Base-by-base conservation (phyloP, 345 rosid genomes). In the Orychophragmus violaceus region DNA sequence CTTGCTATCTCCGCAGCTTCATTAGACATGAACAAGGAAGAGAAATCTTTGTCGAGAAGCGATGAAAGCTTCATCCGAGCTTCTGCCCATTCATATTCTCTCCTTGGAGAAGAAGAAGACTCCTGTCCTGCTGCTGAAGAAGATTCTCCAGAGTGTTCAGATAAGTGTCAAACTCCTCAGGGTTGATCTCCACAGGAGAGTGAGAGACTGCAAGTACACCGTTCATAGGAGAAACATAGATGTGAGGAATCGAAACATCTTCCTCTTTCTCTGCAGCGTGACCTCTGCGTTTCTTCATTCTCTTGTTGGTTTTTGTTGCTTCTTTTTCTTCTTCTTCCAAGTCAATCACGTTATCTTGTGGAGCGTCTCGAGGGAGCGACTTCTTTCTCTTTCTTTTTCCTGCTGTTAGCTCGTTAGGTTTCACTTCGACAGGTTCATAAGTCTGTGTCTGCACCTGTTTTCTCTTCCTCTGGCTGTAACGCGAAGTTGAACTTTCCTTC, bases 101-200 rank as follows among this genome's bases (percentile, higher is more conserved):
- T 45, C 39, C 36, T 6, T 68, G 53, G 68, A 65, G 69, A 60
- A 27, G 70, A 35, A 58, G 70, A 56, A 48, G 49, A 5, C 28
- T 65, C 54, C 5, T 42, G 55, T n/a, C 49, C 62, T 3, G 87
- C 66, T 78, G 81, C 39, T 71, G 63, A 37, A 89, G 83, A 57
- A 85, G 83, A 44, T 72, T 85, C 45, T 83, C 88, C 52, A 89
- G 70, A 17, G 89, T 77, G 72, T 68, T 73, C 4, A 89, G 83
- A 64, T 82, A 89, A 72, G 58, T 78, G 64, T 87, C 91, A 42
- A 89, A 89, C 65, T 87, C 86, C 59, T 69, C 87, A 6, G 84
- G 82, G 59, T 80, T 77, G 17, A 69, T 49, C 19, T 75, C 76
- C n/a, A 41, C 57, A 23, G 58, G 53, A 8, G 70, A 44, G 49